These are phyloP conservation scores for Flaveria robusta DNA, from an alignment of 129 eudicot species.

Conservation along the genomic window DNA sequence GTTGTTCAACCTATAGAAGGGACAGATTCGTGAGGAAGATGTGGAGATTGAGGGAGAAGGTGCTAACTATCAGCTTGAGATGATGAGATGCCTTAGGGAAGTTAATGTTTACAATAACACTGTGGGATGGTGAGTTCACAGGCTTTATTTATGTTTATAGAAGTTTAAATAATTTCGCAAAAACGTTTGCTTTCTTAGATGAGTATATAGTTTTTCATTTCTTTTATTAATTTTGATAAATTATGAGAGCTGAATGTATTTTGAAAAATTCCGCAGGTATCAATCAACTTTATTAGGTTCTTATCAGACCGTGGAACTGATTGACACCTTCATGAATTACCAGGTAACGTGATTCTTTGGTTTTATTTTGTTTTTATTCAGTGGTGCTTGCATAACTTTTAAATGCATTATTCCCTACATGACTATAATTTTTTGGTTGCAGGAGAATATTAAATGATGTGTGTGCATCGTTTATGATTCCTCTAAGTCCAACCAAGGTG, in stretches of 20 bases:
- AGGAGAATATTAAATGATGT: slow-evolving; percentile 95
- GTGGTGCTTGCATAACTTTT: slow-evolving; percentile 4
- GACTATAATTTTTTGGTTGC: slow-evolving; percentile 33
- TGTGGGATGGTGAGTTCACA: slow-evolving; percentile 83
- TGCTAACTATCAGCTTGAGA: slow-evolving; percentile 99
- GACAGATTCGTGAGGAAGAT: slow-evolving; percentile 84
- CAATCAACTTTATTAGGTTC: slow-evolving; percentile 86
- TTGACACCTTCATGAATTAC: slow-evolving; percentile 98
- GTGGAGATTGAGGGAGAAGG: slow-evolving; percentile 98
- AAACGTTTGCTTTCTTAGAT: not conserved
- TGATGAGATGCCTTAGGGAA: slow-evolving; percentile 99
- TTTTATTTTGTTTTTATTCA: not conserved
- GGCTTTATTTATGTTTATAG: not conserved
- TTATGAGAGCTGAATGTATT: not conserved
- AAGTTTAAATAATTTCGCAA: too few species aligned
- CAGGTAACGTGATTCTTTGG: slow-evolving; percentile 52
- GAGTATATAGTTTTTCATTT: not conserved
- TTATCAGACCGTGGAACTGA: slow-evolving; percentile 87
- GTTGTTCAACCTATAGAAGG: not conserved
- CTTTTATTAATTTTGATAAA: not conserved
- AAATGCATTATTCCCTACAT: not conserved
- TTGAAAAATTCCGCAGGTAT: not conserved
- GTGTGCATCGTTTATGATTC: slow-evolving; percentile 98
- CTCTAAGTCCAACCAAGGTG: slow-evolving; percentile 95
- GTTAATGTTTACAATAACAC: slow-evolving; percentile 99